Evolutionary conservation across 306 rosid genomes (phyloP), one percentile per base, ranked within the genome.

Genomic region (Trifolium repens): DNA sequence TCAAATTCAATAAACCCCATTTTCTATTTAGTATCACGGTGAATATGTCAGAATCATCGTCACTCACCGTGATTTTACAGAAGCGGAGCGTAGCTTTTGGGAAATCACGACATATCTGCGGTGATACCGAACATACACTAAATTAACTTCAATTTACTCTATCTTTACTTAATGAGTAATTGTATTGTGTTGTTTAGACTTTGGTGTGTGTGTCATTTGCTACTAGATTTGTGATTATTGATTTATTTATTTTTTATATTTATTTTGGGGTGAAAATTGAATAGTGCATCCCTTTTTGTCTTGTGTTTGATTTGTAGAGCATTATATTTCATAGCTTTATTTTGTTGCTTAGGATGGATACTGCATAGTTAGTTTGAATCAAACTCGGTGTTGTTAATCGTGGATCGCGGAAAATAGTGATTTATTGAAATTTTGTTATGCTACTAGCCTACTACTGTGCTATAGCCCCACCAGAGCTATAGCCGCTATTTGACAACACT

Each of bases 81-180:
- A 17, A 17, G 19, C 19, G 19, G 19, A 17, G 19, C 19, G 19
- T 17, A 17, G 19, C 19, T 17, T 17, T 17, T 17, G 19, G 19
- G 19, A 17, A 17, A 17, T 17, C 19, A 17, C 19, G 19, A 17
- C 19, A 17, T 17, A 17, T 17, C 19, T 17, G 19, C 19, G 19
- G 19, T 17, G 19, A 17, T 17, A 17, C 19, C 19, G 19, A 17
- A 17, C 19, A 17, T 17, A 17, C 19, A 17, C 5, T 66, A 11
- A 69, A 58, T 19, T 32, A 69, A 55, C 24, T 74, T 61, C 11
- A 71, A 60, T 49, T 26, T 79, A 17, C 19, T 72, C 52, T 34
- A 59, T 82, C 69, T 84, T 82, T 78, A 35, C 72, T 24, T 73
- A 42, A 55, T 80, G 55, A 74, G 64, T 65, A 85, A 71, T 78